A percentile compares a stretch with the other conserved stretches of the same genome.
These are phyloP conservation scores for Lolium rigidum DNA, from an alignment of 176 grass and related monocot species.

Conservation along the genomic window DNA sequence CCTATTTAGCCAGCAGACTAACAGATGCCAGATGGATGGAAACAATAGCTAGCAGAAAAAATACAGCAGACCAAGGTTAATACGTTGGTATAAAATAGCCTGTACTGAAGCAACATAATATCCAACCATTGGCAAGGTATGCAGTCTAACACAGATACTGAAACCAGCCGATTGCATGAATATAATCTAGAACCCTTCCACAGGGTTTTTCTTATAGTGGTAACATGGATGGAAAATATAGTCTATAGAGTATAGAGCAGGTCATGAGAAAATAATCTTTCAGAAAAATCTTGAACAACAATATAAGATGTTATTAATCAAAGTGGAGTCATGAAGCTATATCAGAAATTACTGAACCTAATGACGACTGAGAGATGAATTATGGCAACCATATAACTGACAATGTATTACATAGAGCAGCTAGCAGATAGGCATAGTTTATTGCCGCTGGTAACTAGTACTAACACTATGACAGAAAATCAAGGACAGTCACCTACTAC, in stretches of 20 bases:
- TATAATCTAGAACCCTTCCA: constrained; percentile 5
- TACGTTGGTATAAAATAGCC: neutral
- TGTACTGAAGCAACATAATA: neutral
- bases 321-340: neutral
- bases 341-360: neutral
- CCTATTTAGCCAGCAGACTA: neutral
- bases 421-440: neutral
- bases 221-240: neutral
- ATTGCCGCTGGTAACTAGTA: neutral
- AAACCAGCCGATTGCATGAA: neutral
- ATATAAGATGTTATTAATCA: neutral
- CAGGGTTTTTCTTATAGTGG: neutral
- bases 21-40: neutral
- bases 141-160: neutral
- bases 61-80: neutral
- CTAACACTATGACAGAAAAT: neutral
- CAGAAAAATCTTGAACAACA: neutral
- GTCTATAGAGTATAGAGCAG: neutral
- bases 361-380: neutral
- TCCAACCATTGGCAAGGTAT: neutral
- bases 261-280: neutral
- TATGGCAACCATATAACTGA: neutral
- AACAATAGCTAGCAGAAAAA: neutral
- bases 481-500: neutral
- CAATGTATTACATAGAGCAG: neutral